phyloP scores from a whole-genome alignment of 2,329 filamentous ascomycete genomes.

The Penicillium occitanis region DNA sequence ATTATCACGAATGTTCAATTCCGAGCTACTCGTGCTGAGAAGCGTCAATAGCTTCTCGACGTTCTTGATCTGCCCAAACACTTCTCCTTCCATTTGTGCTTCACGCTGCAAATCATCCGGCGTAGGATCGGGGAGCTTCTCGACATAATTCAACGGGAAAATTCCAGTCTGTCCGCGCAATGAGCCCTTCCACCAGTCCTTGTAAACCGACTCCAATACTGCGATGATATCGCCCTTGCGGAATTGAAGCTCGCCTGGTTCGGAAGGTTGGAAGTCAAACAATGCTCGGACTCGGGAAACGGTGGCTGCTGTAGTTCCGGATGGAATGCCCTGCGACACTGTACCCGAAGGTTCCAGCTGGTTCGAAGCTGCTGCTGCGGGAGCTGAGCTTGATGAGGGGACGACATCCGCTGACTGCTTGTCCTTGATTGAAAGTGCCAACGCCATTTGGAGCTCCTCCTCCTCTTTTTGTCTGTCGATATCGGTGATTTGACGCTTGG shows the following conservation, averaged over 20 bases:
- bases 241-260: conserved; percentile 92
- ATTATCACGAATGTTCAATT: conserved; percentile 82
- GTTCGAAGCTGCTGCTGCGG: conserved; percentile 34
- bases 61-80: conserved; percentile 74
- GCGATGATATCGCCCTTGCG: conserved; percentile 96
- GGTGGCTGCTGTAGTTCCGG: conserved; percentile 91
- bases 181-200: conserved; percentile 99
- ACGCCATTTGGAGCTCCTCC: conserved; percentile 92
- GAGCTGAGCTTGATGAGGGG: conserved; percentile 33
- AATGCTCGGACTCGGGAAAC: conserved; percentile 91
- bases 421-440: conserved; percentile 89
- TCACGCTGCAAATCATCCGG: conserved; percentile 91
- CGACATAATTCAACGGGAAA: conserved; percentile 97
- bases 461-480: conserved; percentile 92
- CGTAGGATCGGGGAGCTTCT: conserved; percentile 93
- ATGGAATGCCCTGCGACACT: conserved; percentile 55
- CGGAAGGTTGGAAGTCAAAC: conserved; percentile 92
- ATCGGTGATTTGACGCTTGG: conserved; percentile 88
- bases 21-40: conserved; percentile 80
- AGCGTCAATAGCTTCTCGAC: conserved; percentile 82
- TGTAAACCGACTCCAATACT: conserved; percentile 95
- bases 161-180: conserved; percentile 93
- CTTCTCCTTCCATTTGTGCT: conserved; percentile 87
- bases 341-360: conserved; percentile 31
- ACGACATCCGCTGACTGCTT: conserved; percentile 49